Base-by-base conservation (phyloP, 2,329 filamentous ascomycete genomes). In the Diaporthe sp. region DNA sequence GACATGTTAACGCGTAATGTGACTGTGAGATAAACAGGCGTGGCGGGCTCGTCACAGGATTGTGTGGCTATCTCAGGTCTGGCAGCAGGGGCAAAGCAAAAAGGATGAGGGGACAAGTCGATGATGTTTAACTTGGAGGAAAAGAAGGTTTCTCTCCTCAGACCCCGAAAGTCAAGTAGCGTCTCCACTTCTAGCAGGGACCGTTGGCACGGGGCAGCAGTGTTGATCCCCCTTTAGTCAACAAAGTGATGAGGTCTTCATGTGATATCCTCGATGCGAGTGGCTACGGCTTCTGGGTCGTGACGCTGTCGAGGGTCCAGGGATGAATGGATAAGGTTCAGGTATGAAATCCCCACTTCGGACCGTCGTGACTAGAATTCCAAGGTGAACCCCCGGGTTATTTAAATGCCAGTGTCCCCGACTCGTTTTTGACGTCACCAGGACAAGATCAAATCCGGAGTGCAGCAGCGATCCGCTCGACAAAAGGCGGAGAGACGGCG, bases 401-500 rank as follows among this genome's bases (percentile, higher is more conserved):
- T 66, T 68, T 51, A 51, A 53, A 22, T 25, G 44, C 22, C 30
- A 12, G 25, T 32, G 15, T 25, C 30, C 22, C 7, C 44, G 42
- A 51, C 32, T 51, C n/a, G 44, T 8, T 27, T 53, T 68, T 68
- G 63, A 53, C 63, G 63, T 68, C 63, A 68, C 47, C 44, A 27
- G 22, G 44, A 32, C 61, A 37, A 37, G 30, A 17, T n/a, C 63
- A 53, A 68, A 22, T 44, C 63, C 63, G 63, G 63, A 53, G 63
- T 44, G n/a, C 47, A 68, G 47, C 63, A 53, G 44, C n/a, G 44
- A 68, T 53, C 63, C 63, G 44, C 47, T 53, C 32, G n/a, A 37
- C 30, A 25, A 51, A 37, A 51, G 22, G 44, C 61, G 61, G 22
- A 51, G 63, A 53, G 44, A 53, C 30, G 30, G n/a, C 15, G 44